Evolutionary conservation across 805 yeast species (phyloP), one percentile per base, ranked within the genome.

Genomic region (Scheffersomyces ergatensis): DNA sequence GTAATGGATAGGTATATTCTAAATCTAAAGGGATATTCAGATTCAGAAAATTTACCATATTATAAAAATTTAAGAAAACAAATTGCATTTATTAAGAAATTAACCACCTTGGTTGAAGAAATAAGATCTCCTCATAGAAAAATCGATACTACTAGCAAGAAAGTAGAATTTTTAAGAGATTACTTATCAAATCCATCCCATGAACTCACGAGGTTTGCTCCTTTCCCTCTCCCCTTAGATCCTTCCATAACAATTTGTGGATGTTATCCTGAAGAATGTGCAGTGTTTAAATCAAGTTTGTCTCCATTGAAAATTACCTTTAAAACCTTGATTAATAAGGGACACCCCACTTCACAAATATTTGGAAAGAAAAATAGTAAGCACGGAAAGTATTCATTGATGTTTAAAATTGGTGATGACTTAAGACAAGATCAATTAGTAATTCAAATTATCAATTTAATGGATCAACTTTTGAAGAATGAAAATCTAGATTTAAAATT

Each of bases 381-480:
- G 37, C 55, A 67, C 39, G 72, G 72, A 3, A 68, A 64, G 39
- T 93, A 89, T 59, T 81, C 95, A 5, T 66, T 93, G 27, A 92
- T 93, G 85, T 92, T 89, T 65, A 93, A 93, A 61, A 85, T 86
- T 37, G 99, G 99, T 12, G 99, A 86, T 48, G 99, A 93, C 58
- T 70, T 93, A 37, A 72, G 98, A 44, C 99, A 93, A 61, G 99
- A 93, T 67, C 99, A 93, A 61, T 74, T 93, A 48, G 95, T 93
- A n/a, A 85, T 89, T 37, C 99, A 93, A 61, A 88, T 93, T 46
- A 87, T 93, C 42, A 77, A 83, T 42, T 67, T 93, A 44, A 93
- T 93, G 96, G 96, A 93, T 58, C 88, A 81, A 57, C 74, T 93
- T 33, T 65, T 93, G 38, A 80, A 85, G 47, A 86, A 87, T 57